These are phyloP conservation scores for Vanrija sp. DNA, from an alignment of 1,284 basidiomycete species.

Conservation along the genomic window DNA sequence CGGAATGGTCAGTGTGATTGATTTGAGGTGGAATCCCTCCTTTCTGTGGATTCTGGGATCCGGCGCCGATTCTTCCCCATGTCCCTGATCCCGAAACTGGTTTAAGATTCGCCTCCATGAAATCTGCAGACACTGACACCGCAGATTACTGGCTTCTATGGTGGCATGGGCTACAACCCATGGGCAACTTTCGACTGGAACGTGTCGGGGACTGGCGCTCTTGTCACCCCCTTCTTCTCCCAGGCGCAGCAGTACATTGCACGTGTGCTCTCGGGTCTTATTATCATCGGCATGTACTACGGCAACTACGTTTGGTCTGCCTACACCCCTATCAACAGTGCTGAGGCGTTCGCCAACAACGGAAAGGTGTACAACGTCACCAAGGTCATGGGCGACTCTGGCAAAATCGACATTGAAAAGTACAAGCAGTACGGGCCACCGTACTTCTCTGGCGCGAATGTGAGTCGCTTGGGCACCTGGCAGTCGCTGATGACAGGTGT, in stretches of 20 bases:
- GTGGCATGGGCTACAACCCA: constrained; percentile 31
- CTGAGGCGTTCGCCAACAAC: not conserved
- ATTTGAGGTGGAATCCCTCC: too few species aligned
- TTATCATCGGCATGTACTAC: constrained; percentile 7
- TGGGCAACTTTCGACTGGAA: constrained; percentile 29
- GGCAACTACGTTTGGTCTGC: not conserved
- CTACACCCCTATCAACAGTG: not conserved
- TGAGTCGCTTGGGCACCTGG: too few species aligned
- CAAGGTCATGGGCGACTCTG: not conserved
- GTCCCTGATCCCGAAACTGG: too few species aligned
- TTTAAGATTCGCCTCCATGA: too few species aligned
- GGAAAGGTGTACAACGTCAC: not conserved
- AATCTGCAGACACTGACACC: not conserved
- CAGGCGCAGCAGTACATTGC: constrained; percentile 1
- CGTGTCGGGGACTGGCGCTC: not conserved
- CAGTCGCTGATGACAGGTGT: not conserved
- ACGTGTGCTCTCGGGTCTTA: not conserved
- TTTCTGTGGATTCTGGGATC: too few species aligned
- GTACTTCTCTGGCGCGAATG: not conserved
- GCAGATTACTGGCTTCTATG: constrained; percentile 13
- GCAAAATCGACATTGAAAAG: not conserved
- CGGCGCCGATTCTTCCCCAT: too few species aligned
- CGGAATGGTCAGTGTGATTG: not conserved
- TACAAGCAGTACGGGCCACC: not conserved
- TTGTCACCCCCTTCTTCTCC: constrained; percentile 6